Base-by-base conservation (phyloP, 129 eudicot genomes). In the Flaveria sonorensis region DNA sequence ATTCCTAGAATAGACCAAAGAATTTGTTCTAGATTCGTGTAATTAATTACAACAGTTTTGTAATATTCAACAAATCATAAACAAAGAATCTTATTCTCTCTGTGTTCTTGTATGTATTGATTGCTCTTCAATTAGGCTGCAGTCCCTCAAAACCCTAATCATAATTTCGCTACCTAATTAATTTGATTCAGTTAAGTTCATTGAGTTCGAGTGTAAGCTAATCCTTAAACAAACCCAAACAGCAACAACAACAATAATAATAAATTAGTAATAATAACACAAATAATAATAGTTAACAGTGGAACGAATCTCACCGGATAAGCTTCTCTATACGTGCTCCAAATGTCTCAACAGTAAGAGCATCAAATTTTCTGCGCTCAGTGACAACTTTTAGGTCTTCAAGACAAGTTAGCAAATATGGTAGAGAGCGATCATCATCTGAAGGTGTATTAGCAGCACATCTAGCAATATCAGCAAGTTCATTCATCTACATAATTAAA, bases 241-340 rank as follows among this genome's bases (percentile, higher is more conserved):
- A 8, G 13, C 13, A 45, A 45, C 8, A 45, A 1, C 11, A 45
- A 8, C 13, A 45, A 45, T 9, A 45, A 10, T 36, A 36, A 36
- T 36, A 36, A 36, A 6, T 36, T 4, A 36, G 36, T 30, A 30
- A 36, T 36, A 36, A 36, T 36, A 36, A 36, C 7, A 36, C 40
- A 45, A 1, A 45, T 45, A 45, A 45, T 8, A 8, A 45, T 45
- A 45, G 11, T 45, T 8, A 45, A 8, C 11, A 63, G 75, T 21
- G 13, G 9, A 28, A 70, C 60, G 19, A 11, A 72, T 79, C 88
- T 73, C 21, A 90, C 98, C 92, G 81, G 43, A 94, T 94, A 74
- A 94, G 82, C 85, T 94, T 91, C 87, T 94, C 98, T 70, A 94
- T 89, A 6, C 97, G 96, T 20, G 98, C 89, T 56, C 97, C 98